These are phyloP conservation scores for Phytopythium helicoides DNA, from an alignment of 352 stramenopile genomes.

Conservation along the genomic window DNA sequence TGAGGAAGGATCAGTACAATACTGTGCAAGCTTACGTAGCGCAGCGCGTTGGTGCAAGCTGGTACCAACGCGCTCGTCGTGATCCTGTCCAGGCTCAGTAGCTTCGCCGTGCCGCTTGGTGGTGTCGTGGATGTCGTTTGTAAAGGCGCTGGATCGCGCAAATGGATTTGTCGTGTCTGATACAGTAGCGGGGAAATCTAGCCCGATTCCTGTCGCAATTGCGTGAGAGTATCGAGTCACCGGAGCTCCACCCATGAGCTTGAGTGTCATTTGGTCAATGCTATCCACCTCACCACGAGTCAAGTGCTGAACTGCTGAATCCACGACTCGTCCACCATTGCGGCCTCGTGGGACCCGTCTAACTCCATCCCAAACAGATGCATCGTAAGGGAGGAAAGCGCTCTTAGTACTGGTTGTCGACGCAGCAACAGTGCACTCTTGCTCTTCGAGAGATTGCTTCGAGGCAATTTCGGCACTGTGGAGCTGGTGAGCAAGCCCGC, in stretches of 20 bases:
- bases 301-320: slow-evolving; percentile 52
- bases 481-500: slow-evolving; percentile 37
- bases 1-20: slow-evolving; percentile 12
- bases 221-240: slow-evolving; percentile 76
- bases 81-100: slow-evolving; percentile 46
- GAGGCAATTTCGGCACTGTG: slow-evolving; percentile 28
- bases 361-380: slow-evolving; percentile 20
- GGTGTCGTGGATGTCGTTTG: slow-evolving; percentile 64
- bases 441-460: slow-evolving; percentile 23
- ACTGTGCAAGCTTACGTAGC: slow-evolving; percentile 36
- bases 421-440: slow-evolving; percentile 13
- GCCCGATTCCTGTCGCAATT: slow-evolving; percentile 43
- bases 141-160: slow-evolving; percentile 63
- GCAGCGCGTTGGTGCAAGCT: slow-evolving; percentile 63
- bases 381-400: slow-evolving; percentile 37
- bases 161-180: slow-evolving; percentile 64
- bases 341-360: slow-evolving; percentile 48
- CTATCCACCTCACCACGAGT: slow-evolving; percentile 68
- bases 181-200: slow-evolving; percentile 50
- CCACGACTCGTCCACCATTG: slow-evolving; percentile 50
- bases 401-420: slow-evolving; percentile 27
- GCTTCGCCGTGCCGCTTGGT: slow-evolving; percentile 68
- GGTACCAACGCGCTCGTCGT: slow-evolving; percentile 53
- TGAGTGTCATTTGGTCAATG: slow-evolving; percentile 69
- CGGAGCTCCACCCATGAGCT: slow-evolving; percentile 33